Conservation (phyloP, 495 filamentous ascomycete species). For the Cetradonia linearis region DNA sequence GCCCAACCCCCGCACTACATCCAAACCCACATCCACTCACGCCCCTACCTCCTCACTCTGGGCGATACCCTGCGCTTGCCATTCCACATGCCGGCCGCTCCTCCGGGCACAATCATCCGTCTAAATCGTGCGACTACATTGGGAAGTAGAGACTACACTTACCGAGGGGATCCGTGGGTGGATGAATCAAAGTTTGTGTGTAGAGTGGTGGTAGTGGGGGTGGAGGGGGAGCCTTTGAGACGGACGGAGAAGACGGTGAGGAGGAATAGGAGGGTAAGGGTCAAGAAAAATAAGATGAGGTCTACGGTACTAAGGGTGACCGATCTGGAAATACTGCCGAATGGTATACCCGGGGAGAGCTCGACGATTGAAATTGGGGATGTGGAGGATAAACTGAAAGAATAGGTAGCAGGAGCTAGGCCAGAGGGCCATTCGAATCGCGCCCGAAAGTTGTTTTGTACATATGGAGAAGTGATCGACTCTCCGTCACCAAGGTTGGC, state of each 20-base stretch:
- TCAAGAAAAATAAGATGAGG: conserved; percentile 78
- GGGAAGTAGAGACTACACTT: conserved; percentile 81
- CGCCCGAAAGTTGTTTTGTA: not conserved
- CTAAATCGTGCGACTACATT: conserved; percentile 71
- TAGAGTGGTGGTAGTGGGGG: conserved; percentile 72
- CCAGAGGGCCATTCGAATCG: no score
- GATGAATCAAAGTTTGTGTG: conserved; percentile 78
- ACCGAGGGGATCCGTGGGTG: conserved; percentile 66
- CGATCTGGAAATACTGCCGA: conserved; percentile 67
- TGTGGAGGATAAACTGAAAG: conserved; percentile 62
- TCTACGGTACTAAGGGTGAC: conserved; percentile 78
- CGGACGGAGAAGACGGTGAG: conserved; percentile 89
- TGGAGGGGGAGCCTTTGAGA: conserved; percentile 79
- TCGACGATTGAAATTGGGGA: no score
- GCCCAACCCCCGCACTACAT: conserved; percentile 79
- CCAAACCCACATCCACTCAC: conserved; percentile 72
- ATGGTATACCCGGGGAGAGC: no score
- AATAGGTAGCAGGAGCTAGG: no score
- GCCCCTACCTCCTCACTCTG: conserved; percentile 78
- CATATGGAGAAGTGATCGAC: not conserved
- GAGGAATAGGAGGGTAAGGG: conserved; percentile 61
- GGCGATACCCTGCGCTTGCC: conserved; percentile 86
- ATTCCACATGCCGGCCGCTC: conserved; percentile 80
- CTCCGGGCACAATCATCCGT: conserved; percentile 72
- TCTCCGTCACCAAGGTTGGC: no score